Conservation (phyloP, 2,329 filamentous ascomycete genomes). For the Phyllosticta ampelicida region DNA sequence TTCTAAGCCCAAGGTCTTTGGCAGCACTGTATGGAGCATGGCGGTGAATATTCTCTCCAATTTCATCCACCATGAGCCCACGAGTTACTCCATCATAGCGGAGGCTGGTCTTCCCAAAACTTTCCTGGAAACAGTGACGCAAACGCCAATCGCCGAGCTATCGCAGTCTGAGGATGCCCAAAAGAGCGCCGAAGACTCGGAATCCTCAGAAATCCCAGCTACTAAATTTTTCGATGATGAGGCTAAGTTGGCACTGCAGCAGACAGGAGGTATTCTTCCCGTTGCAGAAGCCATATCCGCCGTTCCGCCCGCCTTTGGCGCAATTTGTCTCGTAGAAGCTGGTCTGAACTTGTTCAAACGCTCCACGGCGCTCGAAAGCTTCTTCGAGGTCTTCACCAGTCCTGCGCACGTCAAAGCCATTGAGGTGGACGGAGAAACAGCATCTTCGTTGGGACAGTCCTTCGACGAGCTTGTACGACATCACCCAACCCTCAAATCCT, state of each 20-base stretch:
- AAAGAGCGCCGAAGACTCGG: conserved; percentile 15
- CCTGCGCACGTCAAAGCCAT: conserved; percentile 78
- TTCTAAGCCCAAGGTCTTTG: conserved; percentile 67
- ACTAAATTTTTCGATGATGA: not conserved
- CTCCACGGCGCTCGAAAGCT: conserved; percentile 72
- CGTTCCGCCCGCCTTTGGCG: conserved; percentile 79
- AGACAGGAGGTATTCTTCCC: conserved; percentile 66
- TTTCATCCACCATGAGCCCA: conserved; percentile 98
- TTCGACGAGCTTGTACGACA: conserved; percentile 95
- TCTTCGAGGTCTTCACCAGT: conserved; percentile 95
- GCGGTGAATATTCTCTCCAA: conserved; percentile 84
- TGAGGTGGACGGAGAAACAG: conserved; percentile 60
- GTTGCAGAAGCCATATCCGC: conserved; percentile 79
- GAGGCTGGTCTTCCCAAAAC: conserved; percentile 85
- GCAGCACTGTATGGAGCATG: conserved; percentile 92
- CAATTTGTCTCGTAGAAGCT: conserved; percentile 80
- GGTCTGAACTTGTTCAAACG: conserved; percentile 81
- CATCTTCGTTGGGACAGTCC: conserved; percentile 63
- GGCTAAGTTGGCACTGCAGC: not conserved
- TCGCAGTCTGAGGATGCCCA: not conserved
- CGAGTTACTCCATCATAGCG: conserved; percentile 89
- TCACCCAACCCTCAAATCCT: conserved; percentile 70
- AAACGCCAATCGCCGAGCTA: conserved; percentile 25
- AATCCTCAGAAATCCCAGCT: not conserved
- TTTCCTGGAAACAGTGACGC: conserved; percentile 70